Evolutionary conservation across 2,329 filamentous ascomycete genomes (phyloP), one percentile per base, ranked within the genome.

Genomic region (Alternaria panax): DNA sequence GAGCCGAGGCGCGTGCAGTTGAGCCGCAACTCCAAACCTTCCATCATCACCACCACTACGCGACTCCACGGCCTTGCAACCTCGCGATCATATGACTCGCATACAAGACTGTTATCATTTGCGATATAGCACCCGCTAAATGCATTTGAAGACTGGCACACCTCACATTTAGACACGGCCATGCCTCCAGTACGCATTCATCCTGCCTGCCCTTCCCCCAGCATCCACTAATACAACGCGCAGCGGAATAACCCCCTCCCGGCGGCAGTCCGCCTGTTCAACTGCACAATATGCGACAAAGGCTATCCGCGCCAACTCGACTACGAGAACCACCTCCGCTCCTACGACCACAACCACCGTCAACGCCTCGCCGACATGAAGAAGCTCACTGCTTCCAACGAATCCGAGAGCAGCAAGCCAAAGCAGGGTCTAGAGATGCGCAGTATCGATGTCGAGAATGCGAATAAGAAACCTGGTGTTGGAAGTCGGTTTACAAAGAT

Each of bases 221-320:
- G 22, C 32, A 36, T 40, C n/a, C 30, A 46, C 57, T 65, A 28
- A 65, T 51, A 53, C 48, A 27, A 18, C 25, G n/a, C 58, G n/a
- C 62, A 79, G 69, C 73, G 85, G 72, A 75, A 75, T 36, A 68
- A 70, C 14, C 88, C 85, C 30, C 59, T 71, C 36, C 66, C 69
- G 57, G 83, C 71, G 27, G 83, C 74, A 9, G 67, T 74, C 54
- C 70, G 70, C 51, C 60, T 69, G 60, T 77, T 77, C 69, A 70
- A 70, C 52, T 78, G 88, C 82, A 87, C 89, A 40, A 87, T 98
- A 54, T 98, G 95, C 82, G 68, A 90, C 65, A 98, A 98, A 81
- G 94, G 93, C 70, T 99, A 98, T 80, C 88, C 90, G 2, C 92
- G 95, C 56, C 94, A 96, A 85, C 94, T 96, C 75, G 94, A 98